Evolutionary conservation across 345 rosid genomes (phyloP), one percentile per base, ranked within the genome.

Genomic region (Mercurialis annua): DNA sequence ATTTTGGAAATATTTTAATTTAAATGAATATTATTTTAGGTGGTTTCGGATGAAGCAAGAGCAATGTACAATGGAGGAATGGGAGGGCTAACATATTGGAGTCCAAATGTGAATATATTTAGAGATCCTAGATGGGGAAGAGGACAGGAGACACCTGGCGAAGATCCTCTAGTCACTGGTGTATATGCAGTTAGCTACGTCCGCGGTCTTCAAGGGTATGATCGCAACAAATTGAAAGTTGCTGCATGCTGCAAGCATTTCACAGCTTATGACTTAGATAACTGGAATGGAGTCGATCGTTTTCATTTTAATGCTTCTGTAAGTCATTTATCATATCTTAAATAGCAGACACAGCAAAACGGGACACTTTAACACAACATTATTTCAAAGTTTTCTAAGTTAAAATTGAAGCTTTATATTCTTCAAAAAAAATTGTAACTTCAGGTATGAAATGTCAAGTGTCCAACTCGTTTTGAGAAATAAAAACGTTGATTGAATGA

Each of bases 281-380:
- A 74, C 27, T 74, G 78, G 78, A 69, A 69, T 8, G 78, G 78
- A n/a, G 78, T 74, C 15, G 78, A 74, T 64, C 78, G 78, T 5
- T 74, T 62, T 61, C 78, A 74, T 64, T 74, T 74, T 15, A 74
- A 74, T 27, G 78, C 78, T 1, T 6, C 27, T 68, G 72, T 73
- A 62, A 21, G 5, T 12, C 26, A 16, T n/a, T 21, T 34, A n/a
- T n/a, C n/a, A n/a, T n/a, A n/a, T n/a, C n/a, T n/a, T n/a, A n/a
- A n/a, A n/a, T n/a, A n/a, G n/a, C n/a, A n/a, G n/a, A n/a, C n/a
- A n/a, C n/a, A n/a, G n/a, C n/a, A n/a, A n/a, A n/a, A n/a, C n/a
- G n/a, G n/a, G n/a, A n/a, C n/a, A n/a, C n/a, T n/a, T n/a, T n/a
- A n/a, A n/a, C n/a, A n/a, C n/a, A n/a, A n/a, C n/a, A n/a, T n/a